Base-by-base conservation (phyloP, 1,284 basidiomycete genomes). In the Golubevia pallescens region DNA sequence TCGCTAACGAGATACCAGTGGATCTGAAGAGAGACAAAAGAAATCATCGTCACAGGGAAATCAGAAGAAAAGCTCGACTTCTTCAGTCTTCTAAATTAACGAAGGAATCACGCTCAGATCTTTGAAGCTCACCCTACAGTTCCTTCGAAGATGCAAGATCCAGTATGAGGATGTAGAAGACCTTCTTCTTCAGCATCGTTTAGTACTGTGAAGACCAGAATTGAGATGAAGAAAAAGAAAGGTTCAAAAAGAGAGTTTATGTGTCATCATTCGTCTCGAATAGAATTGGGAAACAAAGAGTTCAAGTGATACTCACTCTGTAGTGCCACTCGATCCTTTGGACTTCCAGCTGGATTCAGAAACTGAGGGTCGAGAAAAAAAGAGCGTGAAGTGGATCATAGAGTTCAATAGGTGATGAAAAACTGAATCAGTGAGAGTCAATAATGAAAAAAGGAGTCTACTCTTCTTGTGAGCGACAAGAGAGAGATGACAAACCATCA, bases 1-100 rank as follows among this genome's bases (percentile, higher is more conserved):
- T 97, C 0, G 97, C 95, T 58, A 99, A 91, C 0, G 94, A 97
- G 63, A 99, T 99, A 0, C 96, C 97, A 0, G 97, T 99, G 1
- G 93, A 96, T 0, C 54, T 56, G 54, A 6, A 21, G n/a, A n/a
- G n/a, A n/a, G 28, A 59, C 4, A 16, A 14, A n/a, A 52, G 42
- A 21, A 1, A 19, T n/a, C n/a, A n/a, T n/a, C n/a, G n/a, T n/a
- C 16, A 19, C 16, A 53, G 51, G 19, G 51, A 16, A 53, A 16
- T 16, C 19, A 16, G 51, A 53, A 53, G 51, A 53, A 1, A 53
- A 16, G 16, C 16, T 16, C 51, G 16, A 53, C 16, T 19, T 16
- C 51, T 19, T 53, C 16, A 19, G 51, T 16, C 51, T 16, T 53
- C 16, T 53, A 53, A 16, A 16, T 16, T 19, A 19, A 19, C 51